Evolutionary conservation across 148 eudicot genomes (phyloP).

Genomic region (Chenopodium quinoa): DNA sequence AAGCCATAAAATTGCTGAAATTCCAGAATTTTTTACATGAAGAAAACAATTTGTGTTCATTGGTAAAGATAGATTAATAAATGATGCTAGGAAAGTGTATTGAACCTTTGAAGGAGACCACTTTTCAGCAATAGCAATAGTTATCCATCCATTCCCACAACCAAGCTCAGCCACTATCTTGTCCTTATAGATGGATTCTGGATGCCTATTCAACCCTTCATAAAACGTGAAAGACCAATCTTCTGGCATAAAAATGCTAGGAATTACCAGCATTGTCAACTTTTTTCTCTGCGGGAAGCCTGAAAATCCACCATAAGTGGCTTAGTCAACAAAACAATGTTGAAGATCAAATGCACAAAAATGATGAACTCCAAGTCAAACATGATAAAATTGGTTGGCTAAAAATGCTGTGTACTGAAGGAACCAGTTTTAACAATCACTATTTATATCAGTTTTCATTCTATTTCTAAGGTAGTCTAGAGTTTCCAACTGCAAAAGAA

Average conservation of each 20-base stretch:
- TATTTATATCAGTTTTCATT: background rate
- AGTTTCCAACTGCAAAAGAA: background rate
- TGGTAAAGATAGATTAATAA: background rate
- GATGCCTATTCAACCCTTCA: slow-evolving; percentile 94
- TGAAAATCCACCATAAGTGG: slow-evolving; percentile 17
- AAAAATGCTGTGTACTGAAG: background rate
- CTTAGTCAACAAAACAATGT: background rate
- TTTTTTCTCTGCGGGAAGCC: slow-evolving; percentile 76
- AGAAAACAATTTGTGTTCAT: background rate
- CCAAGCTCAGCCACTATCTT: slow-evolving; percentile 94
- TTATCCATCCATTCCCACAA: slow-evolving; percentile 99
- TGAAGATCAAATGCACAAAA: background rate
- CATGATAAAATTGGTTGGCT: background rate
- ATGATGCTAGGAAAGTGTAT: background rate
- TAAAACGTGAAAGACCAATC: slow-evolving; percentile 99
- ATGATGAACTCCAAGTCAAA: background rate
- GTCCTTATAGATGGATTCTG: slow-evolving; percentile 89
- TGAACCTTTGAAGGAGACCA: slow-evolving; percentile 85
- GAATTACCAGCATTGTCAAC: slow-evolving; percentile 91
- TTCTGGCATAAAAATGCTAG: slow-evolving; percentile 96
- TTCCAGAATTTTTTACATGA: background rate
- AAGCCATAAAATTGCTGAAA: background rate
- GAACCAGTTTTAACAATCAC: background rate
- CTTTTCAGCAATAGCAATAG: slow-evolving; percentile 95
- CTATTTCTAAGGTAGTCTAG: background rate